A percentile compares a stretch with the other conserved stretches of the same genome.
Evolutionary conservation across 1,284 basidiomycete genomes (phyloP).

Genomic region (Sphaerobolus stellatus): DNA sequence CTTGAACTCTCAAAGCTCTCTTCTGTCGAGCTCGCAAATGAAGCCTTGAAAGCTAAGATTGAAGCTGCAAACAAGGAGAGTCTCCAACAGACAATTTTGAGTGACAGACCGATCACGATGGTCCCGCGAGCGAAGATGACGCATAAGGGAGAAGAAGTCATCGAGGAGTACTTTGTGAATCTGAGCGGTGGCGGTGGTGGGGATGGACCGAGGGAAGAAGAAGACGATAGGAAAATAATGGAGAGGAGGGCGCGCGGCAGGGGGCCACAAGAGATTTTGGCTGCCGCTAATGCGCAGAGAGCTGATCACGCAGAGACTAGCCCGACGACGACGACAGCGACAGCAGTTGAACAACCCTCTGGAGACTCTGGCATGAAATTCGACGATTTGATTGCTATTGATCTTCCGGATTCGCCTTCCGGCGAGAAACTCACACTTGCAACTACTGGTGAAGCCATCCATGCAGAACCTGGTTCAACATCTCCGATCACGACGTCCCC

Average conservation of each 20-base stretch:
- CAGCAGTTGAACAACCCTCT: not conserved
- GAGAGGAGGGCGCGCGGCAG: conserved; percentile 53
- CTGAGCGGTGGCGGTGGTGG: conserved; percentile 45
- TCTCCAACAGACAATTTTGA: conserved; percentile 77
- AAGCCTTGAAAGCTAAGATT: conserved; percentile 77
- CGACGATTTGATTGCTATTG: conserved; percentile 14
- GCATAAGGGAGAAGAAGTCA: conserved; percentile 85
- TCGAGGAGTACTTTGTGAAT: no score
- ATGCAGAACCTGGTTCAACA: not conserved
- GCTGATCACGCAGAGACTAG: conserved; percentile 7
- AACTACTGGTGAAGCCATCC: not conserved
- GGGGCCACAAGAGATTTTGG: conserved; percentile 12
- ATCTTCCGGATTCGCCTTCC: conserved; percentile 10
- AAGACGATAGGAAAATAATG: no score
- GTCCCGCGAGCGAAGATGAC: conserved; percentile 83
- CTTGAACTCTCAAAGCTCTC: conserved; percentile 78
- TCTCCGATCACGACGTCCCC: not conserved
- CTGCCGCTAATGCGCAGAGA: conserved; percentile 8
- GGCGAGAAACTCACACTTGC: not conserved
- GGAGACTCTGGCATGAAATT: conserved; percentile 12
- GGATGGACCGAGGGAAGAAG: conserved; percentile 16
- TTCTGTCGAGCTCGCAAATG: conserved; percentile 80
- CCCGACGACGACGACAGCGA: not conserved
- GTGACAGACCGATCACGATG: conserved; percentile 19
- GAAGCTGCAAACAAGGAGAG: conserved; percentile 77